Base-by-base conservation (phyloP, 139 green algal genomes). In the Coccomyxa sp. region DNA sequence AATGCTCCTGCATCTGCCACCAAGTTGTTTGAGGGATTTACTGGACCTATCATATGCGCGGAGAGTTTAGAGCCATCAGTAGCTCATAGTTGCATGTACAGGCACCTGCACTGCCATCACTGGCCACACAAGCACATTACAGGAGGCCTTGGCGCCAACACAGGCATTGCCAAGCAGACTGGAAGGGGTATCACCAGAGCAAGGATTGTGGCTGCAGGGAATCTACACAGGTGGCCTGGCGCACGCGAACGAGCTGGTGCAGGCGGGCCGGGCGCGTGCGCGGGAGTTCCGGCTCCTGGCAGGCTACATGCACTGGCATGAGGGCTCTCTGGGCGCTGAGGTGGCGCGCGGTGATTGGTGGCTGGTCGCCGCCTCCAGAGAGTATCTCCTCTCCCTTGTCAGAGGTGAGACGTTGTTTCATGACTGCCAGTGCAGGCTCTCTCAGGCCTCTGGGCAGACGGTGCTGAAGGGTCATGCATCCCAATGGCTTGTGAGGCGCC, bases 181-280 rank as follows among this genome's bases (percentile, higher is more conserved):
- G n/a, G n/a, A n/a, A n/a, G n/a, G 50, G 12, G 50, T 16, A 64
- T 12, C 50, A 64, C 14, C 50, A 64, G 50, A 64, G 14, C 16
- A 64, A 29, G 50, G 50, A 29, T 12, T 29, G 14, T 64, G 50
- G 50, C 16, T 31, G 12, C 74, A 84, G 80, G 79, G 80, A 36
- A 50, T 84, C 34, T 88, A 82, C 73, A 82, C 83, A 14, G 83
- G 83, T 55, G 83, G 83, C 44, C 72, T 88, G 34, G 76, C 83
- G 38, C 73, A 74, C 34, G 83, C 83, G 18, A 73, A 44, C 14
- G 76, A 81, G 55, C 68, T 88, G 40, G 80, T 88, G 33, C 54
- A 73, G 8, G 31, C 35, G 16, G 68, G 83, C 10, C 41, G 68
- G 24, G 83, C 82, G 29, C 27, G 37, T 27, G 73, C 83, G 14